These are phyloP conservation scores for Vitis hybrid DNA, from an alignment of 177 flowering plant species.

Conservation along the genomic window DNA sequence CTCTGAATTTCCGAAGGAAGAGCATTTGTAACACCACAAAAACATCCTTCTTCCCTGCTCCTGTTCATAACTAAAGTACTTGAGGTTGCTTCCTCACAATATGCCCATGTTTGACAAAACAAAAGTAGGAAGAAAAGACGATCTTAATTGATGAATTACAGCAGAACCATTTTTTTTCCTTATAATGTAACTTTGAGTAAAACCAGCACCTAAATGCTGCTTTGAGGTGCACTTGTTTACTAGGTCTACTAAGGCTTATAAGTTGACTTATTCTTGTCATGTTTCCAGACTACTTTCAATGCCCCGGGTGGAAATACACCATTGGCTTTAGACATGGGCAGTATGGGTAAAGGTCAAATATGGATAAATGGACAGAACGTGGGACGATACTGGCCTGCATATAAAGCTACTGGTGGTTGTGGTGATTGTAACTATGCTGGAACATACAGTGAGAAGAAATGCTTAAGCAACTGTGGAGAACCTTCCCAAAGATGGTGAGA, in stretches of 20 bases:
- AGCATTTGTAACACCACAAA: too few relatives aligned
- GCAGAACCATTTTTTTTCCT: background rate
- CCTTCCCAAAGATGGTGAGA: conserved; percentile 66
- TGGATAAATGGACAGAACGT: conserved; percentile 68
- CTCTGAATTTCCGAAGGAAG: too few relatives aligned
- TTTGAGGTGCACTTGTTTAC: too few relatives aligned
- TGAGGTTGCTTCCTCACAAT: too few relatives aligned
- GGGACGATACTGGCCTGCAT: conserved; percentile 70
- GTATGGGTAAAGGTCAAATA: conserved; percentile 72
- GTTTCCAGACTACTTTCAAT: conserved; percentile 45
- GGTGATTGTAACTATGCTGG: conserved; percentile 52
- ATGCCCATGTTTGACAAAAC: too few relatives aligned
- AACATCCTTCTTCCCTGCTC: too few relatives aligned
- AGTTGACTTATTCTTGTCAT: conserved; percentile 7
- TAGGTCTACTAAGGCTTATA: background rate
- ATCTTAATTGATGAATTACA: background rate
- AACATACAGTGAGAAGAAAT: conserved; percentile 47
- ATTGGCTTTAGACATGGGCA: conserved; percentile 56
- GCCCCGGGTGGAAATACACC: conserved; percentile 62
- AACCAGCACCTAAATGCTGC: too few relatives aligned
- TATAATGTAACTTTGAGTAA: background rate
- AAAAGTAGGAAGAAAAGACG: background rate
- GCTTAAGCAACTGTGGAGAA: conserved; percentile 49
- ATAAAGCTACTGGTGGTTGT: conserved; percentile 47
- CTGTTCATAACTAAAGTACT: too few relatives aligned